These are phyloP conservation scores for Venturia effusa DNA, from an alignment of 2,329 filamentous ascomycete species.

Conservation along the genomic window DNA sequence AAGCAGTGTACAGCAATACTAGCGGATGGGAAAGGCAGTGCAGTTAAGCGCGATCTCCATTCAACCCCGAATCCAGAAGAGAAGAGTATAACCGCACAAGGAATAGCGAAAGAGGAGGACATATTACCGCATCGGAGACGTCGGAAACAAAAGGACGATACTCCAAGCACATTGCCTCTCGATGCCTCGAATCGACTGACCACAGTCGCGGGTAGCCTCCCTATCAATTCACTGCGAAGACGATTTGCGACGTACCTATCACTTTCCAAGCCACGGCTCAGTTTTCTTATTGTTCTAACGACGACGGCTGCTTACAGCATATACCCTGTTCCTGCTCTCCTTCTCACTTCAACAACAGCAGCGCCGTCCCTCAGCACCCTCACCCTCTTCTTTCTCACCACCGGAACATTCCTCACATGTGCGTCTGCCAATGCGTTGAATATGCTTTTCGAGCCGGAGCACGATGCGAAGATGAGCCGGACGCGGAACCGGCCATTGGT, in stretches of 20 bases:
- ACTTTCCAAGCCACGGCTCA: conserved; percentile 89
- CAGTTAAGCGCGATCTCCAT: not conserved
- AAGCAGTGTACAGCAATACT: conserved; percentile 9
- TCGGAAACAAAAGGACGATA: conserved; percentile 14
- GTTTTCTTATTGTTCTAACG: conserved; percentile 80
- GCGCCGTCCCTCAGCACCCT: conserved; percentile 78
- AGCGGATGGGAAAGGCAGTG: not conserved
- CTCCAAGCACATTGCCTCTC: conserved; percentile 23
- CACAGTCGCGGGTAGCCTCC: conserved; percentile 44
- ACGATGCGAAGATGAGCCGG: conserved; percentile 88
- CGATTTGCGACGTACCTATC: conserved; percentile 73
- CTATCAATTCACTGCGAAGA: conserved; percentile 48
- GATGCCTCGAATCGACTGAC: conserved; percentile 54
- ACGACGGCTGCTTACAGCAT: conserved; percentile 86
- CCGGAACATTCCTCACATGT: conserved; percentile 78
- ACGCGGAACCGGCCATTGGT: conserved; percentile 86
- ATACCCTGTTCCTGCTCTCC: conserved; percentile 81
- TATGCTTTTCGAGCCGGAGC: conserved; percentile 88
- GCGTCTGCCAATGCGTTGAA: conserved; percentile 90
- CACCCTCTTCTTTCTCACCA: conserved; percentile 84
- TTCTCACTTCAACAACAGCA: conserved; percentile 55
- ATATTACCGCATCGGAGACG: conserved; percentile 12
- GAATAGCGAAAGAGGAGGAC: conserved; percentile 3
- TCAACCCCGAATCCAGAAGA: not conserved
- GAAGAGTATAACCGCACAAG: not conserved